These are phyloP conservation scores for Urostyla sp. DNA, from an alignment of 73 alveolate genomes.

Conservation along the genomic window DNA sequence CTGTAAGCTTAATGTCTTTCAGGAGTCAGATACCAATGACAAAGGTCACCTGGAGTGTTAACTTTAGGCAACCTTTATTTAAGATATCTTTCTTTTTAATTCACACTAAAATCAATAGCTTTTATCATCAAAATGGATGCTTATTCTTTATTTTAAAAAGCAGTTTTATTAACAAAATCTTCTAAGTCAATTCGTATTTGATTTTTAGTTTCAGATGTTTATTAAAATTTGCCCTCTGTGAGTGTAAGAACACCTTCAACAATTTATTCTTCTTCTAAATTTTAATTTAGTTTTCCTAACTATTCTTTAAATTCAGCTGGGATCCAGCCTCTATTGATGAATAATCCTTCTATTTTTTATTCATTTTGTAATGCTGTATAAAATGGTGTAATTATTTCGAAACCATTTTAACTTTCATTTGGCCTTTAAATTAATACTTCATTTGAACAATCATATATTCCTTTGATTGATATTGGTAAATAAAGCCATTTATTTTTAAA, in stretches of 20 bases:
- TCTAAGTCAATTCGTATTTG: constrained; percentile 43
- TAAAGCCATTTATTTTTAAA: constrained; percentile 41
- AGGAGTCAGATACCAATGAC: constrained; percentile 59
- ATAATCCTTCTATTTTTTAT: constrained; percentile 22
- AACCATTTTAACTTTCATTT: constrained; percentile 35
- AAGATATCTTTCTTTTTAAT: neutral
- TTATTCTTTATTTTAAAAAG: constrained; percentile 11
- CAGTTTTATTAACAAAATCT: constrained; percentile 27
- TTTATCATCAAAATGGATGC: constrained; percentile 30
- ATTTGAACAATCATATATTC: constrained; percentile 23
- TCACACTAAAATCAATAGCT: constrained; percentile 15
- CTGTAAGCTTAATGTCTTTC: constrained; percentile 61
- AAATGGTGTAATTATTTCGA: constrained; percentile 35
- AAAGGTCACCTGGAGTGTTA: constrained; percentile 44
- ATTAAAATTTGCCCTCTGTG: constrained; percentile 41
- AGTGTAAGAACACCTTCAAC: constrained; percentile 25
- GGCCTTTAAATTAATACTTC: constrained; percentile 43
- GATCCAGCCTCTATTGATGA: constrained; percentile 53
- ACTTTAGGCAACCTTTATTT: neutral
- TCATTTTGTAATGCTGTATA: constrained; percentile 19
- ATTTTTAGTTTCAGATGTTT: neutral
- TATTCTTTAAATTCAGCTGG: neutral
- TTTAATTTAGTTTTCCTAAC: neutral
- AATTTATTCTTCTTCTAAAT: neutral
- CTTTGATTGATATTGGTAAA: constrained; percentile 32